Conservation (phyloP, 345 rosid species). For the Pelargonium nanum region DNA sequence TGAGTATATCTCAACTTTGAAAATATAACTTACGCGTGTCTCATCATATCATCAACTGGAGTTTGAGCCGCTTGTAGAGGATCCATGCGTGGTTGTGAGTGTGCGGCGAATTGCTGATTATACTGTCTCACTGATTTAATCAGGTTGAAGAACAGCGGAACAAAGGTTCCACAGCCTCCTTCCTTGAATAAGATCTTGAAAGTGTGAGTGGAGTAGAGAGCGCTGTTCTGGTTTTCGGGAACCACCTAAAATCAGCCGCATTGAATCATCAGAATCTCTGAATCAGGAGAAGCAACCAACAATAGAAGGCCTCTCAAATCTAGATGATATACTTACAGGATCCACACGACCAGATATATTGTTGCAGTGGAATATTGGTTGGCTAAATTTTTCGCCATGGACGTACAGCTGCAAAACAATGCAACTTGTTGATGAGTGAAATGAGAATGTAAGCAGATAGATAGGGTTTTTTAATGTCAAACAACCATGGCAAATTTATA, state of each 20-base stretch:
- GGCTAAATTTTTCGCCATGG: constrained; percentile 79
- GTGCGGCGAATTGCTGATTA: constrained; percentile 44
- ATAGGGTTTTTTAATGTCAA: no score
- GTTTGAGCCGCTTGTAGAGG: constrained; percentile 80
- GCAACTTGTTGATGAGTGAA: constrained; percentile 7
- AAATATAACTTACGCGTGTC: constrained; percentile 93
- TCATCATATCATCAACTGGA: constrained; percentile 97
- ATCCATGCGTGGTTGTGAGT: constrained; percentile 38
- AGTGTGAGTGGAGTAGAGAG: constrained; percentile 71
- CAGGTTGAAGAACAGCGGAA: constrained; percentile 81
- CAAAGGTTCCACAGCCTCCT: constrained; percentile 93
- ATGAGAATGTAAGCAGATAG: no score
- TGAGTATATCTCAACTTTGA: no score
- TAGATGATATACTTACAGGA: constrained; percentile 56
- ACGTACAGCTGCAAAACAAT: constrained; percentile 53
- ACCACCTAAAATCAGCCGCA: constrained; percentile 41
- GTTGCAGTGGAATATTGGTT: constrained; percentile 90
- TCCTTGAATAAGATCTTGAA: constrained; percentile 91
- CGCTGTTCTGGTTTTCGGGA: constrained; percentile 70
- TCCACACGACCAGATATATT: constrained; percentile 81
- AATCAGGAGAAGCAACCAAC: not conserved
- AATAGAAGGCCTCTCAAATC: not conserved
- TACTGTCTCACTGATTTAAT: constrained; percentile 64
- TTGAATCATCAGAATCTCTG: not conserved
- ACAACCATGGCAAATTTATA: no score